Conservation (phyloP, 2,329 filamentous ascomycete species). For the Aspergillus brunneoviolaceus region DNA sequence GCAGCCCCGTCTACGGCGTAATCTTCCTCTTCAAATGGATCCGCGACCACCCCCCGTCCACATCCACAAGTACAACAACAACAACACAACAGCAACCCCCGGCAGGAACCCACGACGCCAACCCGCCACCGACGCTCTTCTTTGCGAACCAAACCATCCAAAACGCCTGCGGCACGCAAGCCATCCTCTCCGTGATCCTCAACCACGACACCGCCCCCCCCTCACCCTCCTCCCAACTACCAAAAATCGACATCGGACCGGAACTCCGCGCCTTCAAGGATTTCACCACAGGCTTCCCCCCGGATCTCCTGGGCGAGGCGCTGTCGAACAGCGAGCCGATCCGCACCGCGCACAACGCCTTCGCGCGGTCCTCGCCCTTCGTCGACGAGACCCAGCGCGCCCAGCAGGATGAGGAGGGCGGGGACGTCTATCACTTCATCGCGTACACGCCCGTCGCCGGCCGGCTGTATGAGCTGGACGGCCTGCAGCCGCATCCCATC, state of each 20-base stretch:
- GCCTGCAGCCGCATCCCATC: constrained; percentile 89
- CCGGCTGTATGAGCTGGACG: constrained; percentile 89
- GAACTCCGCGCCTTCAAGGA: constrained; percentile 77
- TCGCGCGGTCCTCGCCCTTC: constrained; percentile 85
- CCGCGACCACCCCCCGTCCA: constrained; percentile 57
- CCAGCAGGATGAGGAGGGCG: constrained; percentile 72
- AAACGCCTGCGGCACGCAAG: constrained; percentile 97
- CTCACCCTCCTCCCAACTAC: constrained; percentile 13
- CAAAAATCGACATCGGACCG: constrained; percentile 66
- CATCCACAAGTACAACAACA: constrained; percentile 59
- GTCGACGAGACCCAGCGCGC: constrained; percentile 81
- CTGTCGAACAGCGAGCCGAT: constrained; percentile 70
- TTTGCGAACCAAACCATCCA: constrained; percentile 98
- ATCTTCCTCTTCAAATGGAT: constrained; percentile 97
- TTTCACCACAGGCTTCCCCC: constrained; percentile 80
- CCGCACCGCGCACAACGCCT: constrained; percentile 82
- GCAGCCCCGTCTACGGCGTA: constrained; percentile 81
- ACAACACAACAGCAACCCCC: constrained; percentile 53
- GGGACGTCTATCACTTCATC: constrained; percentile 94
- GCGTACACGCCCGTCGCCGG: constrained; percentile 83
- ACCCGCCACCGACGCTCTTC: constrained; percentile 75
- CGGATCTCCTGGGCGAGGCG: constrained; percentile 70
- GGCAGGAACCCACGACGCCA: constrained; percentile 78
- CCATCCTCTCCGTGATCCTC: constrained; percentile 83
- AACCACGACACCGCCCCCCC: constrained; percentile 62